Conservation (phyloP, 495 filamentous ascomycete species). For the Cudoniella acicularis region DNA sequence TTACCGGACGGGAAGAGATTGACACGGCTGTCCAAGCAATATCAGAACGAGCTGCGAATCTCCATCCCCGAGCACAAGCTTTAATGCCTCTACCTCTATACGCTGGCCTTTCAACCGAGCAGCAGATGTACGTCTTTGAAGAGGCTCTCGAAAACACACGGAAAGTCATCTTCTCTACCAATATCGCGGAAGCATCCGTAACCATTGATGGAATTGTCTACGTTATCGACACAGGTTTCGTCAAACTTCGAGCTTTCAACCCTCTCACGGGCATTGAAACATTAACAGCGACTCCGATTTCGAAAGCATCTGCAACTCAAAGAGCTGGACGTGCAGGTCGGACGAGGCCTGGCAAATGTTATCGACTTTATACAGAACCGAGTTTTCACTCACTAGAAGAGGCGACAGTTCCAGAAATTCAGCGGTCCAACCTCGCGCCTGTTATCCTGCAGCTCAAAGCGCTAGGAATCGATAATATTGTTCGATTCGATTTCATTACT, state of each 20-base stretch:
- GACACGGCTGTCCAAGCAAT: constrained; percentile 75
- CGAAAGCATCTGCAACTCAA: constrained; percentile 90
- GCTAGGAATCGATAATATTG: constrained; percentile 92
- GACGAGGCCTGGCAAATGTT: constrained; percentile 93
- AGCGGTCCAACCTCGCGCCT: constrained; percentile 87
- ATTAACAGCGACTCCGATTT: constrained; percentile 81
- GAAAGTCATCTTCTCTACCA: constrained; percentile 92
- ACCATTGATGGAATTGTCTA: constrained; percentile 93
- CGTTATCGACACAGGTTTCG: constrained; percentile 89
- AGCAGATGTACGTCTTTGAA: constrained; percentile 93
- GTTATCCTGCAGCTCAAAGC: constrained; percentile 92
- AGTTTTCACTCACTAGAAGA: constrained; percentile 67
- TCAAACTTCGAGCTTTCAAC: constrained; percentile 87
- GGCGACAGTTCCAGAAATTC: constrained; percentile 82
- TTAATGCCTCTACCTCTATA: constrained; percentile 82
- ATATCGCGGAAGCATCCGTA: constrained; percentile 93
- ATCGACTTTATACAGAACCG: constrained; percentile 83
- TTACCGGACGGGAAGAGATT: constrained; percentile 94
- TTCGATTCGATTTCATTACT: constrained; percentile 86
- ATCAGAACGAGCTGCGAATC: constrained; percentile 68
- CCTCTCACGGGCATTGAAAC: constrained; percentile 87
- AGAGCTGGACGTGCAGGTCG: constrained; percentile 88
- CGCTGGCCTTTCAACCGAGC: constrained; percentile 80
- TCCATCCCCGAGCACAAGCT: constrained; percentile 65
- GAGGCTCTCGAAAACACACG: constrained; percentile 76